These are phyloP conservation scores for Aspergillus brunneoviolaceus DNA, from an alignment of 2,329 filamentous ascomycete genomes.

Conservation along the genomic window DNA sequence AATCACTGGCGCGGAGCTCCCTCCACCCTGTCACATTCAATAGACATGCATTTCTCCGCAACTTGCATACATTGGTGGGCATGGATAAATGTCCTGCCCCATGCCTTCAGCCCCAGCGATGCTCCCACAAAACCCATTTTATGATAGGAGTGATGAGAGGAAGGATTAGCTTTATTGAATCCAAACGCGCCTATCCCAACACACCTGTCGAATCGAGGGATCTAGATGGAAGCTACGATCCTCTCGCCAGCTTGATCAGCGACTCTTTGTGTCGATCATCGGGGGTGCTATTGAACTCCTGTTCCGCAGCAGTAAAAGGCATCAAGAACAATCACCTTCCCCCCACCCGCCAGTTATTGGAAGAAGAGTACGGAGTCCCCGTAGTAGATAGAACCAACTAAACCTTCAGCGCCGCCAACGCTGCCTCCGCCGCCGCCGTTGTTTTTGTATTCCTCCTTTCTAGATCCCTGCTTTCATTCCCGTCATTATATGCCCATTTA, in stretches of 20 bases:
- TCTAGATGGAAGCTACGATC: neutral
- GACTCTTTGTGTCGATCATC: neutral
- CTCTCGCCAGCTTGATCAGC: neutral
- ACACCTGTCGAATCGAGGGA: neutral
- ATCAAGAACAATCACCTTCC: neutral
- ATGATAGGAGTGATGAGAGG: neutral
- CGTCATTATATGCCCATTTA: neutral
- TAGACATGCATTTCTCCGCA: constrained; percentile 1
- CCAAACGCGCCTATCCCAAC: neutral
- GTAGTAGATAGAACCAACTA: neutral
- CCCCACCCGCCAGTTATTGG: neutral
- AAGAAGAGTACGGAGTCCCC: neutral
- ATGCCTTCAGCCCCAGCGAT: neutral
- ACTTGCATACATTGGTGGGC: neutral
- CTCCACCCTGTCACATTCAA: neutral
- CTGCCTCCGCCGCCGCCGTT: neutral
- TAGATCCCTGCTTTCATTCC: neutral
- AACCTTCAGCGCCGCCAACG: neutral
- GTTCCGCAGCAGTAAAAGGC: neutral
- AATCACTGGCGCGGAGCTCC: no score
- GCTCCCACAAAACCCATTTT: neutral
- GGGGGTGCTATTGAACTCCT: neutral
- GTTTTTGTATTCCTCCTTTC: neutral
- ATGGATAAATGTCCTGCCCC: constrained; percentile 3
- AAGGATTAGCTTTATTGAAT: neutral